phyloP scores from a whole-genome alignment of 2,329 filamentous ascomycete species.

The Zarea fungicola region DNA sequence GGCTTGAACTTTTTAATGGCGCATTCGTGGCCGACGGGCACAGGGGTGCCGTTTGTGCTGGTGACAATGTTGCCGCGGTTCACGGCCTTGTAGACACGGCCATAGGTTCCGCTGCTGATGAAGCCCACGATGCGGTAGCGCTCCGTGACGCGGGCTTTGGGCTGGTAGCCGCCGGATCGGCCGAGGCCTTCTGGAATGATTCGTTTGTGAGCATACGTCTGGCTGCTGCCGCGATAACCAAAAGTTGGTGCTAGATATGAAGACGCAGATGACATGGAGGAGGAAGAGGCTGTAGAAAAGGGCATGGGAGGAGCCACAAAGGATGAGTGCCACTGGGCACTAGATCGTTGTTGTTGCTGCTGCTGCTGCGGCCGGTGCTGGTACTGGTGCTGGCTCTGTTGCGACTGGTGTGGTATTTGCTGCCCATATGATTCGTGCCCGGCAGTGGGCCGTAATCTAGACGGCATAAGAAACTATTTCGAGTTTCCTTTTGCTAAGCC shows the following conservation, averaged over 20 bases:
- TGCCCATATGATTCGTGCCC: neutral
- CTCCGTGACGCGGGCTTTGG: slow-evolving; percentile 84
- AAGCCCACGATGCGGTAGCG: slow-evolving; percentile 96
- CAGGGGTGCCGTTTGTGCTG: slow-evolving; percentile 7
- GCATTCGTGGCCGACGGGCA: slow-evolving; percentile 64
- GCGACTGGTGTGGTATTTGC: neutral
- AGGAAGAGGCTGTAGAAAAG: slow-evolving; percentile 7
- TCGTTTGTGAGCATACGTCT: slow-evolving; percentile 29
- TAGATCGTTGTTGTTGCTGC: neutral
- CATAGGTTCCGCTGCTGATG: slow-evolving; percentile 97
- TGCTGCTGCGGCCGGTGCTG: neutral
- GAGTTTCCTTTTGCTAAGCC: neutral
- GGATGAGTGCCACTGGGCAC: slow-evolving; percentile 4
- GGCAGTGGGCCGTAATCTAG: neutral
- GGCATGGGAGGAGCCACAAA: slow-evolving; percentile 11
- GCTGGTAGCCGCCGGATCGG: slow-evolving; percentile 53
- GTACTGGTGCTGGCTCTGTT: neutral
- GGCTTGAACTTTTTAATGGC: slow-evolving; percentile 99
- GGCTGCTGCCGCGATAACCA: neutral
- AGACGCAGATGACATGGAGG: neutral
- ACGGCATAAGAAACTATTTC: neutral
- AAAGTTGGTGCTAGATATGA: neutral
- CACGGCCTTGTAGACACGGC: slow-evolving; percentile 92
- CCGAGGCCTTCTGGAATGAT: slow-evolving; percentile 49
- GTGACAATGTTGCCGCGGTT: slow-evolving; percentile 41